phyloP scores from a whole-genome alignment of 2,329 filamentous ascomycete species.

The Colletotrichum tropicale region DNA sequence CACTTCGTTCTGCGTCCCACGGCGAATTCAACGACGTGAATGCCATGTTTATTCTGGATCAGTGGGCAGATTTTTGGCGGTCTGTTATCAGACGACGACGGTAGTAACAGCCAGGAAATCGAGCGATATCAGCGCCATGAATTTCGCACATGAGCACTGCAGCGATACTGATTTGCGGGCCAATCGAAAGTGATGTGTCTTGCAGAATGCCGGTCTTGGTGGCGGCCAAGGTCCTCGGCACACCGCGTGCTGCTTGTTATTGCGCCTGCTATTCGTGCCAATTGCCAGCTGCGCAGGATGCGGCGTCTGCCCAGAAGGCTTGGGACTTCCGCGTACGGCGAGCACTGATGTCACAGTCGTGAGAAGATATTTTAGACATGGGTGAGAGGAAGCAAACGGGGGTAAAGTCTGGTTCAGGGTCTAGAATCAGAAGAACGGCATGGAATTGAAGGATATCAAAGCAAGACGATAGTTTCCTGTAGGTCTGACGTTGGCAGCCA shows the following conservation, averaged over 20 bases:
- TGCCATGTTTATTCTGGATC: neutral
- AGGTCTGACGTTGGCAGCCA: neutral
- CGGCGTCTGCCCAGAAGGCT: neutral
- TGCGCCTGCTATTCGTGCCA: neutral
- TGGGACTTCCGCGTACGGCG: neutral
- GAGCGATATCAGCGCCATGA: neutral
- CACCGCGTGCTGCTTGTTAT: neutral
- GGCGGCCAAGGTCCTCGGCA: conserved; percentile 3
- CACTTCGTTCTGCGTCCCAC: neutral
- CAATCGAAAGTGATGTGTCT: neutral
- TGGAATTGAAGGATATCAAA: neutral
- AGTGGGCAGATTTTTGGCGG: neutral
- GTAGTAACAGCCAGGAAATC: neutral
- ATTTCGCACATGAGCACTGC: neutral
- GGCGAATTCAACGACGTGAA: neutral
- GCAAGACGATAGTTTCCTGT: neutral
- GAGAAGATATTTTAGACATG: neutral
- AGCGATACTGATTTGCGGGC: neutral
- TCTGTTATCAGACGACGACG: neutral
- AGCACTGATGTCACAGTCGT: neutral
- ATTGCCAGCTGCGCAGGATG: neutral
- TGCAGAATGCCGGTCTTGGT: neutral
- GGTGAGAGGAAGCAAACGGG: neutral
- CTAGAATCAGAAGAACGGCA: neutral
- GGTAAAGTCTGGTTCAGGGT: neutral